Evolutionary conservation across 345 rosid genomes (phyloP).

Genomic region (Heritiera littoralis): DNA sequence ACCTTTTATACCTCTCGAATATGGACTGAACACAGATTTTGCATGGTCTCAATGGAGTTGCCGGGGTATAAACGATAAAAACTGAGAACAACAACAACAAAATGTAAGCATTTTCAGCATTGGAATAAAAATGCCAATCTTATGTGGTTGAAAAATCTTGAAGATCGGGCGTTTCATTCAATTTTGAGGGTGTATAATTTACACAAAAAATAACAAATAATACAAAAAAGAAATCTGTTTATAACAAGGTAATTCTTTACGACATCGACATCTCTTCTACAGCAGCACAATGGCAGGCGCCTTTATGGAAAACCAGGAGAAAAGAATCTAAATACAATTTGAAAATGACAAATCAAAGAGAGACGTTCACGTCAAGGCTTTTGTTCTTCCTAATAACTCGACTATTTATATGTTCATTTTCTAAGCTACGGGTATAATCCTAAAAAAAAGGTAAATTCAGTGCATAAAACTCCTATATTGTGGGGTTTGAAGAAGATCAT

Average conservation of each 20-base stretch:
- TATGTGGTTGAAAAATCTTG: neutral
- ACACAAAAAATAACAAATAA: neutral
- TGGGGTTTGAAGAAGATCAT: too few species aligned
- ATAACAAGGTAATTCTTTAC: neutral
- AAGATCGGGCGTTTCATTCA: neutral
- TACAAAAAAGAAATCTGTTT: neutral
- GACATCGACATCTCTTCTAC: neutral
- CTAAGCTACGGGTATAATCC: neutral
- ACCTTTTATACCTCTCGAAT: too few species aligned
- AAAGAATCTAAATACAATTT: neutral
- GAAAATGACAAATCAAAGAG: neutral
- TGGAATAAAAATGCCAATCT: slow-evolving; percentile 22
- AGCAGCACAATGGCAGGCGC: neutral
- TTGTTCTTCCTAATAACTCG: neutral
- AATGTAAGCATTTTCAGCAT: too few species aligned
- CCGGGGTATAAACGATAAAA: too few species aligned
- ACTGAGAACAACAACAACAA: too few species aligned
- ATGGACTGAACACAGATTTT: too few species aligned
- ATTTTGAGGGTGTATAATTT: neutral
- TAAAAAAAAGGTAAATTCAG: neutral
- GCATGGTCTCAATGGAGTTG: too few species aligned
- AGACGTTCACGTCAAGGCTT: neutral
- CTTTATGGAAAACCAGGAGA: neutral
- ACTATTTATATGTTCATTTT: neutral
- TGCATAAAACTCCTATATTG: too few species aligned